Evolutionary conservation across 2,329 filamentous ascomycete species (phyloP), one percentile per base, ranked within the genome.

Genomic region (Pseudogymnoascus pannorum): DNA sequence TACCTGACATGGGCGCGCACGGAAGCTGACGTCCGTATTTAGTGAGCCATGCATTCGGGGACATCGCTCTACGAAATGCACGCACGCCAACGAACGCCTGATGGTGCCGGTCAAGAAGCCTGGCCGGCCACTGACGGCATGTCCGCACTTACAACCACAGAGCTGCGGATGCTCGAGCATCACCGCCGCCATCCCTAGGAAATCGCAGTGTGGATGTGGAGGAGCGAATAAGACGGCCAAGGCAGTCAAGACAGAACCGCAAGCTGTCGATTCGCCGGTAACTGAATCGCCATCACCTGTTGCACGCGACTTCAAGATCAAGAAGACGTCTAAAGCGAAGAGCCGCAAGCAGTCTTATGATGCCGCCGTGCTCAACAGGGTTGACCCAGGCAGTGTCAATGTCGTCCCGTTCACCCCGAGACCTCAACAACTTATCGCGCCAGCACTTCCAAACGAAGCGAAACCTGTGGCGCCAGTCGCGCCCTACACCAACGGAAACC

Each of bases 21-120:
- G 31, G 29, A 40, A 40, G 63, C 68, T 71, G 58, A 71, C 29
- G 57, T 54, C 11, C 59, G 5, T 57, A 14, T 57, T 35, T 67
- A 90, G 87, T 74, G 84, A 84, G 78, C 87, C 87, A 70, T 90
- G 87, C 72, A 90, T 90, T 67, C 85, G 87, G 69, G 87, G 87
- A 61, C 87, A 91, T 73, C 85, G 87, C 68, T 90, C 87, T 29
- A 89, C 87, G 59, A 89, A 88, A 77, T 91, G 87, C 73, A 86
- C 82, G 57, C 87, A 91, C 71, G 80, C 79, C 63, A 79, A 80
- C 65, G 86, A 89, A 67, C 83, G 87, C 62, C 75, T 89, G 33
- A 84, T 90, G 79, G 78, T 89, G 3, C 84, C 85, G 20, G 87
- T 91, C 14, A 82, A 87, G 64, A 89, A 89, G 69, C 87, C 87